Base-by-base conservation (phyloP, 2,329 filamentous ascomycete species). In the Exophiala mesophila region DNA sequence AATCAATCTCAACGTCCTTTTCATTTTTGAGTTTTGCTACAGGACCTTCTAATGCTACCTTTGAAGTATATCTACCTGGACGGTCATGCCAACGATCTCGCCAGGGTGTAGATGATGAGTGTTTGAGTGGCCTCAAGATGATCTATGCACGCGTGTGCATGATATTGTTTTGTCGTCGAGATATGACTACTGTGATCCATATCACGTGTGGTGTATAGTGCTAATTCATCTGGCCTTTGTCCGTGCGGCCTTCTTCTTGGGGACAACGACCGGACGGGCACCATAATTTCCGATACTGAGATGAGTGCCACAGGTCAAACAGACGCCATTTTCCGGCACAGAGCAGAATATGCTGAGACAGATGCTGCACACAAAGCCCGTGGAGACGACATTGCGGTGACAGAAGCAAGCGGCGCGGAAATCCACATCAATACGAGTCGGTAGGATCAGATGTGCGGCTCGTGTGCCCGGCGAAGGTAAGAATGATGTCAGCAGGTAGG, bases 361-460 rank as follows among this genome's bases (percentile, higher is more conserved):
- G 55, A 98, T 88, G 48, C 87, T 94, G 70, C 92, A 98, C 26
- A 98, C 90, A 61, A 87, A 98, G 6, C 89, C 92, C 1, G 89
- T 80, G 64, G 96, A 88, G 31, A 98, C 83, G 15, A 97, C 88
- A 24, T 79, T 80, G 37, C 90, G 77, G 66, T 98, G 92, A 62
- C 92, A 98, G 68, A 98, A 98, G 62, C 92, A 98, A 3, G 92
- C 92, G n/a, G 94, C 90, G 31, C 92, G 80, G 63, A 98, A 98
- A 66, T 98, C 94, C 31, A 98, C 88, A 32, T 84, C 82, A 42
- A 89, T 85, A 26, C 87, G 82, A 5, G 85, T 87, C 0, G 92
- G 89, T 3, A 83, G 71, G 30, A 95, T 76, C 30, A 98, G 69
- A 44, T 82, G 76, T 10, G 44, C 26, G 33, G 74, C 64, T 7